Percentiles rank a stretch among this genome's conserved stretches.
Conservation (phyloP, 106 monocot genomes). For the Hemerocallis citrina region DNA sequence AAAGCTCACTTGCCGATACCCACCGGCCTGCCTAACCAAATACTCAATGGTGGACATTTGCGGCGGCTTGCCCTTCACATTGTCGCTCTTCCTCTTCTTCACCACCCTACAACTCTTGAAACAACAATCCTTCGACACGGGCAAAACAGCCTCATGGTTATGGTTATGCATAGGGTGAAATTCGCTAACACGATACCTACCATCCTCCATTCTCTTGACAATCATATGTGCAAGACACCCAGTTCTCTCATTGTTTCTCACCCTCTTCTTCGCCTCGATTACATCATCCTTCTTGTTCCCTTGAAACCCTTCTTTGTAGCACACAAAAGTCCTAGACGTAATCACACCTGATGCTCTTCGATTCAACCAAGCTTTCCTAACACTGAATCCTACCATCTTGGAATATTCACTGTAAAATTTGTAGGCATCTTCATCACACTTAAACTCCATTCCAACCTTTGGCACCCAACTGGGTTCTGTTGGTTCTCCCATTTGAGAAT, state of each 20-base stretch:
- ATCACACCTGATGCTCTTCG: conserved; percentile 12
- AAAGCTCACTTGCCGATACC: neutral
- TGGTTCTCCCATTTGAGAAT: neutral
- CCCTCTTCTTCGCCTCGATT: neutral
- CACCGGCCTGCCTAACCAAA: neutral
- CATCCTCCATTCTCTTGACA: conserved; percentile 5
- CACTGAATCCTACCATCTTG: conserved; percentile 15
- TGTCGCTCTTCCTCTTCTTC: neutral
- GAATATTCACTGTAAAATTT: neutral
- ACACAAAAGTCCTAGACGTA: conserved; percentile 1
- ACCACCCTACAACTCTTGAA: neutral
- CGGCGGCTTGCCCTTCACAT: neutral
- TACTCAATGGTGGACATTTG: conserved; percentile 2
- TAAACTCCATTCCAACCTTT: conserved; percentile 14
- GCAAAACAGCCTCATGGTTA: neutral
- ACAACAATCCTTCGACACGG: neutral
- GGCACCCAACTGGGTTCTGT: conserved; percentile 4
- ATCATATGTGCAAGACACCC: conserved; percentile 12
- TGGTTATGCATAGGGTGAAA: conserved; percentile 15
- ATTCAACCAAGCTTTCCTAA: conserved; percentile 14
- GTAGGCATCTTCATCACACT: conserved; percentile 19
- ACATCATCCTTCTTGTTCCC: conserved; percentile 12
- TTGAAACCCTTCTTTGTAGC: conserved; percentile 14
- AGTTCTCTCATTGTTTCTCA: conserved; percentile 8
- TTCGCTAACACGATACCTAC: conserved; percentile 7